Base-by-base conservation (phyloP, 768 basidiomycete species). In the Plicaturopsis crispa region DNA sequence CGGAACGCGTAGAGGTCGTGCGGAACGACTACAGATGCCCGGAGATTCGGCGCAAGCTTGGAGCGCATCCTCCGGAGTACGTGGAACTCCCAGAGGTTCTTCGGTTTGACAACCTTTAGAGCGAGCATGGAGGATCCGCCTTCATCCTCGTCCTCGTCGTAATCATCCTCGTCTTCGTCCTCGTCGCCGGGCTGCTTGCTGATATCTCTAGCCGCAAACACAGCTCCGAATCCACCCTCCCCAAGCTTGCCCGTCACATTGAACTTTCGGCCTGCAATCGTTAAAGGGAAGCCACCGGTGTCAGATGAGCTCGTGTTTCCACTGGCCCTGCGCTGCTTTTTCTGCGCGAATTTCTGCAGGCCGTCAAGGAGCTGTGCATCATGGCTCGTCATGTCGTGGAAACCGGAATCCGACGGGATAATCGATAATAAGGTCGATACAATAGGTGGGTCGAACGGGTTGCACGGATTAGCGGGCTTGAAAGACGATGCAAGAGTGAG, bases 151-250 rank as follows among this genome's bases (percentile, higher is more conserved):
- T 75, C 71, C 5, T 76, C 75, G 3, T 72, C 72, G 5, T 74
- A 68, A 10, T 71, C 70, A 2, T 77, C 66, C 13, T 62, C 62
- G 3, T 70, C 59, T 19, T 64, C 65, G 5, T 67, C 67, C 1
- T 59, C 56, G 38, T 61, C 55, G 11, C 59, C 63, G 20, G 63
- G 61, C 5, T 75, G 69, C 8, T 72, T 60, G n/a, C n/a, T n/a
- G n/a, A n/a, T n/a, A 52, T 80, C 72, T 39, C 73, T 71, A 3
- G 86, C 88, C 44, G 83, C 75, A 67, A 94, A 99, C n/a, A 99
- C 96, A 3, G 84, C 75, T 2, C 94, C 96, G 50, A 94, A 99
- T 0, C 93, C 90, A 4, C 96, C 96, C 62, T 99, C 96, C 13
- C 96, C 96, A 17, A 99, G 70, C 57, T 98, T 99, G 44, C 84